Percentiles rank a stretch among this genome's conserved stretches.
phyloP scores from a whole-genome alignment of 139 green algal species.

The Tetradesmus lagerheimii region DNA sequence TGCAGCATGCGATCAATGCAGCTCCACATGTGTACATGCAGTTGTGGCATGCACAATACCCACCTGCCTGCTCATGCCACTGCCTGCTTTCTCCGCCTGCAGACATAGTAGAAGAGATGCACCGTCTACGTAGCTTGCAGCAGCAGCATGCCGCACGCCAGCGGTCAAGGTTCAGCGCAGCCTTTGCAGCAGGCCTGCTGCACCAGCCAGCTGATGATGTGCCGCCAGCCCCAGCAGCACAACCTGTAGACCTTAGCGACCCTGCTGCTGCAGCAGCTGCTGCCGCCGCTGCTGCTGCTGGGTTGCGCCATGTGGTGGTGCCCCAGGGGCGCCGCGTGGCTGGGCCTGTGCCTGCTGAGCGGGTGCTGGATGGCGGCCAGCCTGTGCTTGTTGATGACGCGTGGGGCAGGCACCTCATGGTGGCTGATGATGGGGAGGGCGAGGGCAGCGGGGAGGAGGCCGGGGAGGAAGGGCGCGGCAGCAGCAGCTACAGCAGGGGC shows the following conservation, averaged over 20 bases:
- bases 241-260: background rate
- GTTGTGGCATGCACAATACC: background rate
- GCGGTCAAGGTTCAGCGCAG: slow-evolving; percentile 1
- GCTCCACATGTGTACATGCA: no score
- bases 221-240: background rate
- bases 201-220: slow-evolving; percentile 22
- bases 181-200: slow-evolving; percentile 23
- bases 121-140: background rate
- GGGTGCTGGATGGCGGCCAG: background rate
- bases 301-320: background rate
- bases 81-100: background rate
- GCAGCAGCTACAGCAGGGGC: slow-evolving; percentile 3
- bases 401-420: slow-evolving; percentile 1
- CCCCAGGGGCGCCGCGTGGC: background rate
- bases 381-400: slow-evolving; percentile 37
- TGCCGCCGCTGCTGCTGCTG: background rate
- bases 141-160: background rate
- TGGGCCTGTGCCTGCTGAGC: background rate
- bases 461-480: background rate
- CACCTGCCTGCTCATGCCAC: background rate
- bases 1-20: no score
- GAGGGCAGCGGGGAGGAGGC: background rate
- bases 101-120: slow-evolving; percentile 5
- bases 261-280: background rate
- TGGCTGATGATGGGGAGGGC: background rate